phyloP scores from a whole-genome alignment of 208 protist species.

The Kentomonas sorsogonicus region DNA sequence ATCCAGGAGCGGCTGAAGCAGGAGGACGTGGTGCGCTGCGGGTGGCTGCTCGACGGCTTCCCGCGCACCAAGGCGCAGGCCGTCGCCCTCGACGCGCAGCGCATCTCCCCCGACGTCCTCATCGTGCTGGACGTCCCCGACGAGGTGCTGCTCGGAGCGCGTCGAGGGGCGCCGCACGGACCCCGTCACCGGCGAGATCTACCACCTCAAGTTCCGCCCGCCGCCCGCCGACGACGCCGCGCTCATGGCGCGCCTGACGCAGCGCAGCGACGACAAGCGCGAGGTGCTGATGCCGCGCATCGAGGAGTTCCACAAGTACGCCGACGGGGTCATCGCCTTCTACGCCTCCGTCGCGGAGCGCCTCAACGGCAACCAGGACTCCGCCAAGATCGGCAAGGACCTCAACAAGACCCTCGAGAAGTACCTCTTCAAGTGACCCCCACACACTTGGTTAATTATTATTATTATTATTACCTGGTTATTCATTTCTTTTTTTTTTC shows the following conservation, averaged over 20 bases:
- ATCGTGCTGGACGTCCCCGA: slow-evolving; percentile 75
- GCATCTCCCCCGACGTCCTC: slow-evolving; percentile 60
- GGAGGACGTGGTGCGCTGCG: slow-evolving; percentile 64
- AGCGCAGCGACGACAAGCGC: slow-evolving; percentile 77
- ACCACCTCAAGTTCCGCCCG: slow-evolving; percentile 87
- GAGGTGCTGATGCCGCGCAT: slow-evolving; percentile 68
- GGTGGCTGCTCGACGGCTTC: slow-evolving; percentile 91
- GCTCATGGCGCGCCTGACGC: slow-evolving; percentile 74
- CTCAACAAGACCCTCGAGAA: slow-evolving; percentile 31
- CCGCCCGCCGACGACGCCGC: slow-evolving; percentile 63
- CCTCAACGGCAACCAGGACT: slow-evolving; percentile 41
- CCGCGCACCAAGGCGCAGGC: slow-evolving; percentile 82
- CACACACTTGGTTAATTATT: not conserved
- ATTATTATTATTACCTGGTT: not conserved
- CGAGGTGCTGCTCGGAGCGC: slow-evolving; percentile 65
- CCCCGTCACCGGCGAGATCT: slow-evolving; percentile 73
- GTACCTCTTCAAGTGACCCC: slow-evolving; percentile 19
- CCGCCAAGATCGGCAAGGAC: slow-evolving; percentile 34
- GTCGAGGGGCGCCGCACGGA: slow-evolving; percentile 82
- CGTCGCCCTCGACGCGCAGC: slow-evolving; percentile 49
- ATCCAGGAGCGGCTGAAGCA: slow-evolving; percentile 60
- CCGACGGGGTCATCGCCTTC: slow-evolving; percentile 48
- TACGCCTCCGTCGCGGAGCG: slow-evolving; percentile 52
- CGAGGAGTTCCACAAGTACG: slow-evolving; percentile 57
- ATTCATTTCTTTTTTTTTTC: too few species aligned